Evolutionary conservation across 2,329 filamentous ascomycete species (phyloP).

Genomic region (Stachybotrys echinatus): DNA sequence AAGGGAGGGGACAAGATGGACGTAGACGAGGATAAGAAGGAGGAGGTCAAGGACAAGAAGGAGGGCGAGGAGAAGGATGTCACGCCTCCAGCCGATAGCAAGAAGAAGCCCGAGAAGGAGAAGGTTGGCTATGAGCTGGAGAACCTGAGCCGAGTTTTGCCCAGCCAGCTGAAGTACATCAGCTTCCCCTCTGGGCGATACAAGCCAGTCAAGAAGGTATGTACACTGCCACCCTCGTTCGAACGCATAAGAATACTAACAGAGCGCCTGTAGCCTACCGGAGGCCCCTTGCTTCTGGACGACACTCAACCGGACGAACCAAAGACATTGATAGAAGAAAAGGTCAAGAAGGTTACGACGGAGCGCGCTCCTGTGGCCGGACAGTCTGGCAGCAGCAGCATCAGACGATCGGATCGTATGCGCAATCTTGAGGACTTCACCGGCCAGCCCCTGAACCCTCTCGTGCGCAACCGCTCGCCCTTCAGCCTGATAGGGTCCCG

Average conservation of each 20-base stretch:
- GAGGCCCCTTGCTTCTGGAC: constrained; percentile 84
- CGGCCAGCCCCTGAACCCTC: constrained; percentile 28
- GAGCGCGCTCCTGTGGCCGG: constrained; percentile 56
- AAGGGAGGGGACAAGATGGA: constrained; percentile 82
- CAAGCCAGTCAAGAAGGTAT: constrained; percentile 82
- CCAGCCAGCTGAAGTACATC: constrained; percentile 90
- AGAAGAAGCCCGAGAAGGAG: constrained; percentile 93
- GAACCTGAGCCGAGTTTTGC: constrained; percentile 94
- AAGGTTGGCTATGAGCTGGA: constrained; percentile 94
- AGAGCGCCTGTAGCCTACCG: constrained; percentile 65
- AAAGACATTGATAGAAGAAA: constrained; percentile 82
- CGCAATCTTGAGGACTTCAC: constrained; percentile 30
- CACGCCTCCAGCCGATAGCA: constrained; percentile 50
- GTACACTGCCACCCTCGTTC: constrained; percentile 14
- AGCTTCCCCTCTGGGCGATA: constrained; percentile 88
- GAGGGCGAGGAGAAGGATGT: constrained; percentile 56
- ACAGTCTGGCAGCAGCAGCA: constrained; percentile 19
- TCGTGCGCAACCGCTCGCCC: constrained; percentile 32
- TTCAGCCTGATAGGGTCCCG: constrained; percentile 19
- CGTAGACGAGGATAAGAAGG: constrained; percentile 60
- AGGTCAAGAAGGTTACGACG: constrained; percentile 73
- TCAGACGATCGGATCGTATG: constrained; percentile 23
- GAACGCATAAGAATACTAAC: constrained; percentile 14
- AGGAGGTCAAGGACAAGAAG: constrained; percentile 56
- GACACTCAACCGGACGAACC: constrained; percentile 76